phyloP scores from a whole-genome alignment of 2,329 filamentous ascomycete species.

The Knoxdaviesia proteae region DNA sequence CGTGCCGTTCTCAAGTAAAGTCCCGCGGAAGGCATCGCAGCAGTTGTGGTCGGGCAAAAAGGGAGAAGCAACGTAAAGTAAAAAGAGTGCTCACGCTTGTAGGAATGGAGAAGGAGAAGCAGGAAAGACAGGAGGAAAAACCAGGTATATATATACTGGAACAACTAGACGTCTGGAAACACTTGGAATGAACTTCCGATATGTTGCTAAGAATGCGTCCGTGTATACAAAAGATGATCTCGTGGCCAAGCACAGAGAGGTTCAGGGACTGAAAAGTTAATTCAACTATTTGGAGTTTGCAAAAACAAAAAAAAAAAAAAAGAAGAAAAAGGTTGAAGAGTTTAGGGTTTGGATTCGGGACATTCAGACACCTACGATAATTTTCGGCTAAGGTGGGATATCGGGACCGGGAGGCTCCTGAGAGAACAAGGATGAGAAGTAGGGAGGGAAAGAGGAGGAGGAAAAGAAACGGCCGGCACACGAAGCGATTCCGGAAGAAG shows the following conservation, averaged over 20 bases:
- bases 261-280: neutral
- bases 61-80: neutral
- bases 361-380: too few species aligned
- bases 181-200: neutral
- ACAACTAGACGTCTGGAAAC: neutral
- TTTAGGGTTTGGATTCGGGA: neutral
- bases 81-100: neutral
- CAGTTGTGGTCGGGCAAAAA: conserved; percentile 9
- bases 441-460: too few species aligned
- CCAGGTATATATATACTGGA: neutral
- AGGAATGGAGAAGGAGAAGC: neutral
- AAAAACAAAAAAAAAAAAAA: neutral
- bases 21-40: conserved; percentile 23
- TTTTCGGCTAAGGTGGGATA: too few species aligned
- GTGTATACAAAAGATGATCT: neutral
- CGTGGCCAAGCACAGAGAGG: neutral
- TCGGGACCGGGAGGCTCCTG: too few species aligned
- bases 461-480: too few species aligned
- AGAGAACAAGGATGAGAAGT: too few species aligned
- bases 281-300: neutral
- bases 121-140: neutral
- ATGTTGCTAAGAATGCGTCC: neutral
- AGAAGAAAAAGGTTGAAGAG: neutral
- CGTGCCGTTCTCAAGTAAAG: conserved; percentile 28
- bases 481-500: too few species aligned